Conservation (phyloP, 2,329 filamentous ascomycete species). For the Lecanicillium sp. region DNA sequence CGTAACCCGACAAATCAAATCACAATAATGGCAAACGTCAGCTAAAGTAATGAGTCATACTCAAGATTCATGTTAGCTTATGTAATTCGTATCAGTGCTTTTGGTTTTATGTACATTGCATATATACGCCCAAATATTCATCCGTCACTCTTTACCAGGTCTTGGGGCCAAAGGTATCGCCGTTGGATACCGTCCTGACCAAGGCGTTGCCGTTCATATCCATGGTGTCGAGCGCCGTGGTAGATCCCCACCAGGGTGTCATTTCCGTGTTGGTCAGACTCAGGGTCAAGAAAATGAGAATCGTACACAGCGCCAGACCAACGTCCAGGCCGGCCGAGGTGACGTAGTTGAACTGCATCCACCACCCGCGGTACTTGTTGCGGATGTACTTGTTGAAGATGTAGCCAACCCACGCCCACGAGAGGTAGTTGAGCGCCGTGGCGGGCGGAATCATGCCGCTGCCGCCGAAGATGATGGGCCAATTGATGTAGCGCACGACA, state of each 20-base stretch:
- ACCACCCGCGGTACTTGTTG: constrained; percentile 44
- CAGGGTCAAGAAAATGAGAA: constrained; percentile 42
- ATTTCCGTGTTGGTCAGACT: constrained; percentile 36
- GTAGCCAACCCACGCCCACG: constrained; percentile 46
- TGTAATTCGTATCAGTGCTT: too few species aligned
- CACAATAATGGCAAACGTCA: too few species aligned
- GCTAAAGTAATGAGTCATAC: too few species aligned
- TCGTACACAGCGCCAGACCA: constrained; percentile 46
- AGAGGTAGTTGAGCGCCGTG: constrained; percentile 45
- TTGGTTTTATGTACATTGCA: too few species aligned
- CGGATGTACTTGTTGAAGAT: constrained; percentile 47
- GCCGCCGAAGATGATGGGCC: constrained; percentile 45
- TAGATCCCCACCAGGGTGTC: constrained; percentile 44
- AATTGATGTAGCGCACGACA: constrained; percentile 40
- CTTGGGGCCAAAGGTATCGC: constrained; percentile 21
- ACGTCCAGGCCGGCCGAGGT: constrained; percentile 49
- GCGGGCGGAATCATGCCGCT: constrained; percentile 43
- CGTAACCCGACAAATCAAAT: too few species aligned
- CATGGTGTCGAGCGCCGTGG: constrained; percentile 26
- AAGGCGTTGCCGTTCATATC: constrained; percentile 21
- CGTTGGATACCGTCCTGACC: constrained; percentile 21
- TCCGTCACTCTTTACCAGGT: constrained; percentile 18
- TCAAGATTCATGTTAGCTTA: too few species aligned
- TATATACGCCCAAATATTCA: too few species aligned
- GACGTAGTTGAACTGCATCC: constrained; percentile 51